phyloP scores from a whole-genome alignment of 169 alveolate species.

The Perkinsus olseni region DNA sequence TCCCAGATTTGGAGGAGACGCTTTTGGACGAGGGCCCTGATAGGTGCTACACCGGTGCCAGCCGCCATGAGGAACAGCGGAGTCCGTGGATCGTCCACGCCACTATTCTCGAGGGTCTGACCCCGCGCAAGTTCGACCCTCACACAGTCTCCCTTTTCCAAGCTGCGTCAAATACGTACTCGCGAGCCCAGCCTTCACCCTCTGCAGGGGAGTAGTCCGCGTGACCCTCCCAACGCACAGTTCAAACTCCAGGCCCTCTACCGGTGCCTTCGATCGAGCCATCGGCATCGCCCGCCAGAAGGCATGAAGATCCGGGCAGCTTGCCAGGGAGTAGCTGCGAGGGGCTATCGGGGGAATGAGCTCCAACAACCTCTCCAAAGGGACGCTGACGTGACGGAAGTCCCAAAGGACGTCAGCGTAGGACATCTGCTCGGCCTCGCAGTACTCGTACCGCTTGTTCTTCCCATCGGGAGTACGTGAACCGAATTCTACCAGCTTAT shows the following conservation, averaged over 20 bases:
- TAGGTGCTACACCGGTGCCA: slow-evolving; percentile 54
- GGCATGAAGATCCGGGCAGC: slow-evolving; percentile 4
- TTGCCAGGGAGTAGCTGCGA: slow-evolving; percentile 44
- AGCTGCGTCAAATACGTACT: background rate
- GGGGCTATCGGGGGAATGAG: slow-evolving; percentile 37
- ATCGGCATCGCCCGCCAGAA: background rate
- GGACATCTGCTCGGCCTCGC: slow-evolving; percentile 50
- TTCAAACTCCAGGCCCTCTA: slow-evolving; percentile 6
- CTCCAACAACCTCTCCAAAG: slow-evolving; percentile 47
- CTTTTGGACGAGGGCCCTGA: slow-evolving; percentile 32
- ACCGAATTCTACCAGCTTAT: slow-evolving; percentile 43
- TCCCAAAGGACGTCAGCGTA: slow-evolving; percentile 55
- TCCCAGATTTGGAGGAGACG: background rate
- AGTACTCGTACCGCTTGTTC: slow-evolving; percentile 56
- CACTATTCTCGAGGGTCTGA: background rate
- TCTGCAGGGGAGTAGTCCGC: slow-evolving; percentile 22
- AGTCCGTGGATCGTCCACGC: background rate
- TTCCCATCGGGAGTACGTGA: slow-evolving; percentile 50
- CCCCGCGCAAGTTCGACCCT: background rate
- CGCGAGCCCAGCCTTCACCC: slow-evolving; percentile 38
- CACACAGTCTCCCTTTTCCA: background rate
- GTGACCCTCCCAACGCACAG: slow-evolving; percentile 40
- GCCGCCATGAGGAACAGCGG: slow-evolving; percentile 39
- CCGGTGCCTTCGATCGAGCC: background rate
- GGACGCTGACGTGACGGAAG: slow-evolving; percentile 43